Base-by-base conservation (phyloP, 1,284 basidiomycete species). In the Ganoderma meredithae region DNA sequence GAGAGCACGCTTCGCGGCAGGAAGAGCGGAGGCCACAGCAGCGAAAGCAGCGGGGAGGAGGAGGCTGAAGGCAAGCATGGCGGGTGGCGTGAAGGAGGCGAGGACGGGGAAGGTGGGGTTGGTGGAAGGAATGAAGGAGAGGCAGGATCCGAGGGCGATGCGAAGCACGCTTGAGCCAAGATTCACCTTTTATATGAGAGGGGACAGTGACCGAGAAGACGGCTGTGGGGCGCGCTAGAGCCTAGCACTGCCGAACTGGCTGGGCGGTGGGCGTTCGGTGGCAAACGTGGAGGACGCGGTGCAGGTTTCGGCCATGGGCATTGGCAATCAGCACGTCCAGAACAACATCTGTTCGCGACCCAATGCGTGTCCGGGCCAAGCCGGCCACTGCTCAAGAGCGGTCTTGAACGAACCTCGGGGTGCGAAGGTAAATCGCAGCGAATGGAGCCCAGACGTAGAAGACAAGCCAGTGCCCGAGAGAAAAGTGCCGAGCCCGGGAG, bases 21-120 rank as follows among this genome's bases (percentile, higher is more conserved):
- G 68, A 25, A 67, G 39, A 19, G 67, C 67, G 58, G 65, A 27
- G n/a, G 69, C 52, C 44, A 62, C 27, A 63, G 66, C 59, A 22
- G 69, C 55, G 60, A 69, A 55, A 55, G 65, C 63, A 61, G 69
- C 64, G 60, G 72, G 65, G 47, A 69, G 56, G 47, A 69, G 56
- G 40, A 69, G 60, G 63, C 60, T 68, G 64, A 66, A 56, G 41
- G 65, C 71, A 62, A 68, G 49, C 70, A 71, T 71, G 52, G 49
- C 64, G 65, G 65, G 49, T 55, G 62, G 47, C 33, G 55, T 58
- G 55, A 36, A 33, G 55, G 56, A 3, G n/a, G 41, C 7, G 39
- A 41, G n/a, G 31, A 36, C 31, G n/a, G 13, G 10, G 22, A 41
- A 12, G 33, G 31, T 3, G 6, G 19, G n/a, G 53, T 15, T 15